Evolutionary conservation across 1,139 yeast species (phyloP).

Genomic region (Blastobotrys proliferans): DNA sequence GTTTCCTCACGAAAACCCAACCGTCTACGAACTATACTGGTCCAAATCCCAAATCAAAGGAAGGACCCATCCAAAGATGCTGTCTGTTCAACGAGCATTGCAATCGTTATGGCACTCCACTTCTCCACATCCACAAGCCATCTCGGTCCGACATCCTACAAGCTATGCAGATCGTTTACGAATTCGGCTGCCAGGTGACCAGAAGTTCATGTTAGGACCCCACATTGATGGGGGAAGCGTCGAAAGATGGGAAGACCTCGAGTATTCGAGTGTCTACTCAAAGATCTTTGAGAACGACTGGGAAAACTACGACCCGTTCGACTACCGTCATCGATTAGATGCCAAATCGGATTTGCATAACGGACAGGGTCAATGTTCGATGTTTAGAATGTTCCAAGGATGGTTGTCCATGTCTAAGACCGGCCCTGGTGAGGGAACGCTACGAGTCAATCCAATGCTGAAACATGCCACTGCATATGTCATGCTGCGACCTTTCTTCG

Average conservation of each 20-base stretch:
- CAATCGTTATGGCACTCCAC: conserved; percentile 35
- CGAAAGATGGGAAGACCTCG: conserved; percentile 46
- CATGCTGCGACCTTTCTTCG: conserved; percentile 45
- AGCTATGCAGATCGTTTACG: conserved; percentile 57
- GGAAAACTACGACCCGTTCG: conserved; percentile 47
- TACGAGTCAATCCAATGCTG: conserved; percentile 40
- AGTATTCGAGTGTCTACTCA: conserved; percentile 40
- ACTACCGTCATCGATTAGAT: conserved; percentile 37
- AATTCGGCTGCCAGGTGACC: conserved; percentile 43
- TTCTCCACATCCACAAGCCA: conserved; percentile 21
- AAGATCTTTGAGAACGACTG: conserved; percentile 42
- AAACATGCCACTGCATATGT: conserved; percentile 41
- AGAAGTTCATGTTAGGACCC: conserved; percentile 37
- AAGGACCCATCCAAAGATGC: conserved; percentile 41
- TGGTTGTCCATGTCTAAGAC: conserved; percentile 43
- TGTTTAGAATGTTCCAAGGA: conserved; percentile 47
- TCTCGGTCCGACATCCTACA: conserved; percentile 34
- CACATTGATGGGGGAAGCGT: conserved; percentile 47
- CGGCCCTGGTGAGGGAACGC: conserved; percentile 45
- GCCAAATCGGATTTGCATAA: conserved; percentile 40
- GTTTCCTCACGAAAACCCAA: conserved; percentile 34
- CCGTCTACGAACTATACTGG: conserved; percentile 42
- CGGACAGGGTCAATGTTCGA: conserved; percentile 38
- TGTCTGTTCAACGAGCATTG: conserved; percentile 34
- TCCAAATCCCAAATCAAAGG: conserved; percentile 42